Evolutionary conservation across 192 early-diverging fungal species (phyloP).

Genomic region (Coemansia sp.): DNA sequence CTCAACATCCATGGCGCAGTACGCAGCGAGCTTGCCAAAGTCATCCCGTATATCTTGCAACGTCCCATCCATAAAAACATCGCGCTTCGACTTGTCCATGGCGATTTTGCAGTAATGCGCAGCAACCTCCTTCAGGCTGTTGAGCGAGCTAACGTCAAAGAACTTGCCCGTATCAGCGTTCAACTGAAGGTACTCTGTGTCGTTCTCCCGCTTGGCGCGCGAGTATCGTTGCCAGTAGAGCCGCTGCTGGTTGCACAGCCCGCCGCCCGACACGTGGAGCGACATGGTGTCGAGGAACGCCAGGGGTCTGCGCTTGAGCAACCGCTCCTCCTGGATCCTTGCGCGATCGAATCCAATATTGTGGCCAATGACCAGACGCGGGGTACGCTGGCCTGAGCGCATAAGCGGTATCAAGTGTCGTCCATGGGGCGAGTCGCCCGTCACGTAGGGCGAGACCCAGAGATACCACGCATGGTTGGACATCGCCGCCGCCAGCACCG

Average conservation of each 20-base stretch:
- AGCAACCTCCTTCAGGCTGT: constrained; percentile 75
- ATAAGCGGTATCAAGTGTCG: constrained; percentile 66
- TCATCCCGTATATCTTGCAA: constrained; percentile 59
- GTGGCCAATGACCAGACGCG: constrained; percentile 80
- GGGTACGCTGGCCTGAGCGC: constrained; percentile 35
- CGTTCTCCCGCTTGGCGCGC: constrained; percentile 55
- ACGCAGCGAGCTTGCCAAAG: constrained; percentile 69
- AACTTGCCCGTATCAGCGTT: constrained; percentile 49
- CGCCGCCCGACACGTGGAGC: constrained; percentile 84
- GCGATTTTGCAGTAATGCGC: constrained; percentile 70
- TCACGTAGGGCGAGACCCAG: constrained; percentile 86
- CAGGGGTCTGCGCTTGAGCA: constrained; percentile 53
- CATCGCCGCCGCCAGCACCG: constrained; percentile 78
- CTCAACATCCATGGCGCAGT: constrained; percentile 87
- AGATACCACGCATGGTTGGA: constrained; percentile 81
- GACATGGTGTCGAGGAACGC: constrained; percentile 91
- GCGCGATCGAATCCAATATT: constrained; percentile 92
- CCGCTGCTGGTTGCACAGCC: constrained; percentile 88
- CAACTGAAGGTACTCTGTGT: constrained; percentile 52
- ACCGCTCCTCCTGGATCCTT: constrained; percentile 84
- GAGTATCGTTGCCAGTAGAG: constrained; percentile 70
- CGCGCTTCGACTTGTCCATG: constrained; percentile 65
- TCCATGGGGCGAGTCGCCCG: constrained; percentile 44
- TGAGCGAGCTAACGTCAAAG: constrained; percentile 59
- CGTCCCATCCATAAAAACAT: constrained; percentile 61